Evolutionary conservation across 805 yeast genomes (phyloP).

Genomic region (Yarrowia keelungensis): DNA sequence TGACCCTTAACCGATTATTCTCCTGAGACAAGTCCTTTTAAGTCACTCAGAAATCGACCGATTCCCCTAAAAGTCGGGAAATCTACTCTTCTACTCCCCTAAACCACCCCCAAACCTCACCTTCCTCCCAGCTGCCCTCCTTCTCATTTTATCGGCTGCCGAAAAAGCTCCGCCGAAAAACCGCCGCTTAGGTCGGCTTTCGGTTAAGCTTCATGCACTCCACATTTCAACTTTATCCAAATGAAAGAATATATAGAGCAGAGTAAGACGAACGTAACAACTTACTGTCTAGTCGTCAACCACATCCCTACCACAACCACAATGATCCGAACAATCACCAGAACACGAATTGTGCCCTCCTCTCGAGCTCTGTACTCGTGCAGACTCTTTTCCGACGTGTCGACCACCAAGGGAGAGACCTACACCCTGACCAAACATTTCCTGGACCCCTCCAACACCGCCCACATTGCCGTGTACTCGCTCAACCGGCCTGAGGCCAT

Average conservation of each 20-base stretch:
- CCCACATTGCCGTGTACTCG: slow-evolving; percentile 44
- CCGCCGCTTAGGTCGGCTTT: slow-evolving; percentile 8
- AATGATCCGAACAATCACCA: slow-evolving; percentile 6
- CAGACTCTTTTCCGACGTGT: neutral
- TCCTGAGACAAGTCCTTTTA: neutral
- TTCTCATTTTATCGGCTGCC: neutral
- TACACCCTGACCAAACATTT: slow-evolving; percentile 27
- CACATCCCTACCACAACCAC: neutral
- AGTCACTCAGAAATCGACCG: neutral
- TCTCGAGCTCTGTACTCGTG: neutral
- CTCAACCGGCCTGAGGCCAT: slow-evolving; percentile 49
- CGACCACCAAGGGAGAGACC: slow-evolving; percentile 14
- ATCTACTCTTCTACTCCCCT: neutral
- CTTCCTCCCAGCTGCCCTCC: neutral
- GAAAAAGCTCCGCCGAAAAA: slow-evolving; percentile 22
- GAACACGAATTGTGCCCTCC: neutral
- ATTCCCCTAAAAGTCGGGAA: neutral
- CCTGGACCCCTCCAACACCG: slow-evolving; percentile 6
- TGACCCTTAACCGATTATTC: slow-evolving; percentile 6
- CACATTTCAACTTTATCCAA: slow-evolving; percentile 27
- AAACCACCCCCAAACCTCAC: neutral
- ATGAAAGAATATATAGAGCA: neutral
- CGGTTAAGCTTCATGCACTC: slow-evolving; percentile 28
- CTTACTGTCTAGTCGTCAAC: neutral
- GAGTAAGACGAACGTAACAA: no score